phyloP scores from a whole-genome alignment of 2,329 filamentous ascomycete species.

The Ascochyta pisi region DNA sequence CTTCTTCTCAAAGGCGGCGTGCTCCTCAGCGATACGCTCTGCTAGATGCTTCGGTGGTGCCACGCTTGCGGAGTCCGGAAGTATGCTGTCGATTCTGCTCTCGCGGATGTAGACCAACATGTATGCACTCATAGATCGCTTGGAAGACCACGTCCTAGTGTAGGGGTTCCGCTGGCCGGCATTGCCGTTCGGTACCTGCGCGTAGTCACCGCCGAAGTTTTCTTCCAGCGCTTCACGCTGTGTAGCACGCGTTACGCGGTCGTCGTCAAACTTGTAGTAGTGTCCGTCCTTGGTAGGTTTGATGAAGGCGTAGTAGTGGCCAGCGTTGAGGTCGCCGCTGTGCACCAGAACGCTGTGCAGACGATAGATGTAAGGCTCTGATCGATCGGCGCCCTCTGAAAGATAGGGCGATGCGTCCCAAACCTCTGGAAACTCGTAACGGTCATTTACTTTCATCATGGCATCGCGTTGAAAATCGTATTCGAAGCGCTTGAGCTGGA shows the following conservation, averaged over 20 bases:
- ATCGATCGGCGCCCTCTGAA: constrained; percentile 82
- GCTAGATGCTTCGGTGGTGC: constrained; percentile 85
- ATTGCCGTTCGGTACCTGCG: constrained; percentile 61
- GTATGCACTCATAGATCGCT: constrained; percentile 85
- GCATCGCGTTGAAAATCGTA: constrained; percentile 96
- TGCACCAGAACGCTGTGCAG: constrained; percentile 95
- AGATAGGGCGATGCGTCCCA: constrained; percentile 89
- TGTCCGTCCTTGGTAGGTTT: constrained; percentile 88
- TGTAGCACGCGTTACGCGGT: constrained; percentile 93
- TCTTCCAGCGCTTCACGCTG: constrained; percentile 92
- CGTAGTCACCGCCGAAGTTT: constrained; percentile 92
- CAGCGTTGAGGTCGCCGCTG: constrained; percentile 94
- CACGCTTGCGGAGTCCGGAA: constrained; percentile 75
- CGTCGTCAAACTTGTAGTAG: constrained; percentile 98
- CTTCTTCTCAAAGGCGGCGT: constrained; percentile 73
- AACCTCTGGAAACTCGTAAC: constrained; percentile 85
- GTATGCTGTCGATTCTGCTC: constrained; percentile 79
- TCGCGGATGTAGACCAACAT: constrained; percentile 98
- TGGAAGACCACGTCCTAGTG: constrained; percentile 68
- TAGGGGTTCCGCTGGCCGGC: constrained; percentile 68
- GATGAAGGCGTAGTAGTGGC: constrained; percentile 97
- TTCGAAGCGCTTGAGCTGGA: constrained; percentile 96
- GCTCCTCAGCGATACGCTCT: constrained; percentile 80
- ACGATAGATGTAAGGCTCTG: constrained; percentile 89
- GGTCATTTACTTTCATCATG: constrained; percentile 98